Evolutionary conservation across 75 land plant species (phyloP).

Genomic region (Cryptomeria japonica): DNA sequence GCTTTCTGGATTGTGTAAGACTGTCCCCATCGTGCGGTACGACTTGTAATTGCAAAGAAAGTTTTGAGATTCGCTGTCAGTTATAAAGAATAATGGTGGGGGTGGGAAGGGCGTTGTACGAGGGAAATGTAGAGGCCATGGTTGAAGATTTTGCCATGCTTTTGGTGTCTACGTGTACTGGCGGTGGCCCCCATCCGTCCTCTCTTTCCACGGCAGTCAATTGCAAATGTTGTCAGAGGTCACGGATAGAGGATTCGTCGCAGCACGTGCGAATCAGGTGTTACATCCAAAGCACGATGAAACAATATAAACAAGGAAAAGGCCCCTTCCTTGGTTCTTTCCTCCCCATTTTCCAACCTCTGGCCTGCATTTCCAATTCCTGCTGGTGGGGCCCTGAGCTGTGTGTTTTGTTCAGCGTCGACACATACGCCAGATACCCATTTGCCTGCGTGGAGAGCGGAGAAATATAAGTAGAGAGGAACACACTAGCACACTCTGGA

Average conservation of each 20-base stretch:
- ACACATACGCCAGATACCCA: neutral
- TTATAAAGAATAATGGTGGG: slow-evolving; percentile 6
- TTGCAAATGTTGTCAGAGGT: slow-evolving; percentile 10
- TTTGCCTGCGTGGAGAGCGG: neutral
- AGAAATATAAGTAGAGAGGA: too few relatives aligned
- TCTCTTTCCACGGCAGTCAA: slow-evolving; percentile 6
- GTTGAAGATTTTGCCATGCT: slow-evolving; percentile 2
- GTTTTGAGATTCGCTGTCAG: slow-evolving; percentile 13
- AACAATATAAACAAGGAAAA: too few relatives aligned
- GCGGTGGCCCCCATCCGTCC: neutral
- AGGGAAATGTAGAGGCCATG: neutral
- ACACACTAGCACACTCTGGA: too few relatives aligned
- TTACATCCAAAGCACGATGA: slow-evolving; percentile 1
- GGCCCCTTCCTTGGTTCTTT: neutral
- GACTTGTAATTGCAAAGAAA: slow-evolving; percentile 7
- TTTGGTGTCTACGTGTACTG: neutral
- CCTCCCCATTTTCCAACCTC: neutral
- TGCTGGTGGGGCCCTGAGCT: neutral
- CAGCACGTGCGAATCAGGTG: slow-evolving; percentile 14
- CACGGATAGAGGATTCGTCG: slow-evolving; percentile 13
- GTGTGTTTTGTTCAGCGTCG: too few relatives aligned
- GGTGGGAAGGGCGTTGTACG: neutral
- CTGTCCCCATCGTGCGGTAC: slow-evolving; percentile 14
- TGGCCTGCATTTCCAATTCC: neutral
- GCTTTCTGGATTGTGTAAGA: slow-evolving; percentile 7